These are phyloP conservation scores for Erythrobasidium hasegawianum DNA, from an alignment of 1,284 basidiomycete species.

Conservation along the genomic window DNA sequence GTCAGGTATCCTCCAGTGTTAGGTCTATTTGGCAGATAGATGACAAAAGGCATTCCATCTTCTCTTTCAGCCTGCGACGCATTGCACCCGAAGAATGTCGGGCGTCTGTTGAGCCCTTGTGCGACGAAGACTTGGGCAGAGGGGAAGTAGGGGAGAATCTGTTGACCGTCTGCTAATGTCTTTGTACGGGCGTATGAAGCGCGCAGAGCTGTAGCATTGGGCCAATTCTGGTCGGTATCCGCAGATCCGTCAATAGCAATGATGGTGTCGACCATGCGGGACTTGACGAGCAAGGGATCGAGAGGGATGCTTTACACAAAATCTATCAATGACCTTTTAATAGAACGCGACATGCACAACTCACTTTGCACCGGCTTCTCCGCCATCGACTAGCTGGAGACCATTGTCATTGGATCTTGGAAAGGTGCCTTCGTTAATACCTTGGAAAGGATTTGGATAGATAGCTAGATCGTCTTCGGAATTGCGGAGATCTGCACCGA, in stretches of 20 bases:
- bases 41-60: constrained; percentile 43
- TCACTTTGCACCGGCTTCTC: constrained; percentile 50
- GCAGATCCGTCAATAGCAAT: constrained; percentile 65
- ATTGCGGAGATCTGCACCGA: constrained; percentile 41
- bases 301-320: constrained; percentile 60
- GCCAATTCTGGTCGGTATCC: constrained; percentile 58
- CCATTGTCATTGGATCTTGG: constrained; percentile 44
- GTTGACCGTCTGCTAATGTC: constrained; percentile 29
- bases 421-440: constrained; percentile 33
- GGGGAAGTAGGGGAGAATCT: constrained; percentile 44
- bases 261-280: constrained; percentile 62
- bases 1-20: constrained; percentile 40
- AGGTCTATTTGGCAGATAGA: constrained; percentile 45
- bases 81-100: constrained; percentile 73
- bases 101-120: constrained; percentile 63
- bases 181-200: constrained; percentile 46
- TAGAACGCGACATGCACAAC: not conserved
- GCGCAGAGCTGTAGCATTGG: constrained; percentile 57
- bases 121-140: constrained; percentile 57
- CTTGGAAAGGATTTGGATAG: constrained; percentile 41
- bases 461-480: constrained; percentile 35
- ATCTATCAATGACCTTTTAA: no score
- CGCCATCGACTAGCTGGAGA: constrained; percentile 54
- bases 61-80: constrained; percentile 48
- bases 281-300: constrained; percentile 61